A percentile compares a stretch with the other conserved stretches of the same genome.
Evolutionary conservation across 495 filamentous ascomycete genomes (phyloP).

Genomic region (Ascobolus immersus): DNA sequence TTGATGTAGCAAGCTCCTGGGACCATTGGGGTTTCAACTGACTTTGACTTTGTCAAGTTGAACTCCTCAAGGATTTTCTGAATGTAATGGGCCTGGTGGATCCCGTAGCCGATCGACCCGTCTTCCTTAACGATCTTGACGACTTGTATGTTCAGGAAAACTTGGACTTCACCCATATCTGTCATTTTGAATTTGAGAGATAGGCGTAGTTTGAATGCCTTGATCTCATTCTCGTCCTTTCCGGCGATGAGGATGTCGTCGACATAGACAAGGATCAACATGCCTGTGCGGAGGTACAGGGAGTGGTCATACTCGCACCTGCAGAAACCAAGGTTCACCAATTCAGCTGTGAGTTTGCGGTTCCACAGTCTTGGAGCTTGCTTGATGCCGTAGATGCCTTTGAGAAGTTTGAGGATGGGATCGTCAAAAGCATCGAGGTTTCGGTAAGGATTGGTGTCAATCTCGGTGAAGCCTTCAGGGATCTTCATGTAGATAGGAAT

Average conservation of each 20-base stretch:
- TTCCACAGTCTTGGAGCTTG: background rate
- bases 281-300: background rate
- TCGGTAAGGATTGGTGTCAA: no score
- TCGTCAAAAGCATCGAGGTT: no score
- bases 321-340: background rate
- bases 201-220: background rate
- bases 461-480: no score
- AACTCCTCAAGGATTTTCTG: background rate
- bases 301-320: background rate
- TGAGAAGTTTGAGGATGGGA: no score
- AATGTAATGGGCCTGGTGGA: background rate
- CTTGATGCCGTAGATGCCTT: background rate
- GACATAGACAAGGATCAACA: background rate
- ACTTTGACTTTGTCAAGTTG: background rate
- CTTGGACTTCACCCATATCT: background rate
- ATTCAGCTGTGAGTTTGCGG: background rate
- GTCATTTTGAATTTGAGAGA: background rate
- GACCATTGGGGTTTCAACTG: background rate
- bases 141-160: background rate
- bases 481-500: no score
- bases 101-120: background rate
- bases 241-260: constrained; percentile 1
- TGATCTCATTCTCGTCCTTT: no score
- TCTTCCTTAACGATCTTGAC: background rate
- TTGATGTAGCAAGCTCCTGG: background rate